A percentile compares a stretch with the other conserved stretches of the same genome.
These are phyloP conservation scores for Saccharomycopsis selenospora DNA, from an alignment of 805 yeast genomes.

Conservation along the genomic window DNA sequence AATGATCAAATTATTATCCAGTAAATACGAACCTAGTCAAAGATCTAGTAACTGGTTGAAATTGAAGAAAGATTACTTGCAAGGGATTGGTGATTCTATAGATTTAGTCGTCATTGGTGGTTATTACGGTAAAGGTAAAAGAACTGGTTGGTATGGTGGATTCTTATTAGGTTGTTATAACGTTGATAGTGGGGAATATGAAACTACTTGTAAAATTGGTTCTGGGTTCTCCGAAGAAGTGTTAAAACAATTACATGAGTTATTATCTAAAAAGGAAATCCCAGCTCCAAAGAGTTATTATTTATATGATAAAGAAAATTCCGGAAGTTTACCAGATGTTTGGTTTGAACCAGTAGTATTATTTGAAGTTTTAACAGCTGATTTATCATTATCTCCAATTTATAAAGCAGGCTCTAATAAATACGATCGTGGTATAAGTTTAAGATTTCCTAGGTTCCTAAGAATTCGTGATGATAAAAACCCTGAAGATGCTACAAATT, in stretches of 20 bases:
- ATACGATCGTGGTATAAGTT: conserved; percentile 75
- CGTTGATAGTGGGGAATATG: conserved; percentile 85
- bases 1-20: conserved; percentile 85
- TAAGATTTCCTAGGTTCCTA: conserved; percentile 83
- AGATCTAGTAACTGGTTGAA: conserved; percentile 94
- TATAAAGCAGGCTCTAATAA: conserved; percentile 76
- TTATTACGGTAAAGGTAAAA: conserved; percentile 85
- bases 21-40: conserved; percentile 88
- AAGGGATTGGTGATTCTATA: conserved; percentile 92
- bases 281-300: conserved; percentile 58
- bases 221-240: conserved; percentile 92
- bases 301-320: conserved; percentile 50
- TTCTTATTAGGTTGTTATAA: conserved; percentile 87
- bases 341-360: conserved; percentile 87
- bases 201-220: conserved; percentile 94
- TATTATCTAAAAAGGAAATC: conserved; percentile 61
- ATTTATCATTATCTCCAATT: conserved; percentile 78
- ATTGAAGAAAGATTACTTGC: conserved; percentile 87
- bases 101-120: conserved; percentile 94
- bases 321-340: conserved; percentile 77
- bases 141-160: conserved; percentile 95
- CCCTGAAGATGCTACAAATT: conserved; percentile 78
- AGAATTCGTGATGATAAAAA: conserved; percentile 80
- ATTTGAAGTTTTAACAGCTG: conserved; percentile 90
- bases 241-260: conserved; percentile 50